Evolutionary conservation across 1,284 basidiomycete species (phyloP).

Genomic region (Chondrostereum purpureum): DNA sequence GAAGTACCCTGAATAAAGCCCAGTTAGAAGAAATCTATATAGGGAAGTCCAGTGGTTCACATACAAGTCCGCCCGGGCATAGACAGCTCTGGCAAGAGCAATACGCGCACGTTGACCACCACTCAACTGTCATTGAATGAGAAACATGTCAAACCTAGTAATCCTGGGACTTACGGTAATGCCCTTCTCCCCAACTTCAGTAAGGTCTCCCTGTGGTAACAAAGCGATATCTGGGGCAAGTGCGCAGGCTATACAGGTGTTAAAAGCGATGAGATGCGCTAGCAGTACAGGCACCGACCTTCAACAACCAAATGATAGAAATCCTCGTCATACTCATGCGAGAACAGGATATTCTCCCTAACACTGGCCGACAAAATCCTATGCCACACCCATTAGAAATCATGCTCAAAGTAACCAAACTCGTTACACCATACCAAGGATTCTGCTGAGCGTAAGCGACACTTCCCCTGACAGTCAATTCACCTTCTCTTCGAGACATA

Average conservation of each 20-base stretch:
- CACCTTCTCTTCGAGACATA: conserved; percentile 75
- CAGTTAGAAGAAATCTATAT: too few relatives aligned
- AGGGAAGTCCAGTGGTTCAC: conserved; percentile 11
- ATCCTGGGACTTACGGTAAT: conserved; percentile 36
- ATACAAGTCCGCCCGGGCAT: conserved; percentile 41
- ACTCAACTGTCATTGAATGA: conserved; percentile 26
- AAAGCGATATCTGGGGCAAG: conserved; percentile 76
- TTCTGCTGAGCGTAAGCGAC: conserved; percentile 89
- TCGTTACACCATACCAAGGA: conserved; percentile 75
- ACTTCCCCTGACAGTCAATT: conserved; percentile 63
- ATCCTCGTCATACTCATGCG: conserved; percentile 76
- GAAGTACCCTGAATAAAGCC: conserved; percentile 33
- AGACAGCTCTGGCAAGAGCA: conserved; percentile 22
- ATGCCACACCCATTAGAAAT: conserved; percentile 3
- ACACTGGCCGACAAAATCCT: conserved; percentile 83
- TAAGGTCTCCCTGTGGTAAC: conserved; percentile 67
- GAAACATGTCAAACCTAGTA: not conserved
- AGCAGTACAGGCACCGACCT: too few relatives aligned
- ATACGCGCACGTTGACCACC: conserved; percentile 62
- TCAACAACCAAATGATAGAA: conserved; percentile 75
- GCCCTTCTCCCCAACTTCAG: conserved; percentile 75
- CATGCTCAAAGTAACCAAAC: conserved; percentile 8
- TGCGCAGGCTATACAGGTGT: conserved; percentile 70
- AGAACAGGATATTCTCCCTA: conserved; percentile 87
- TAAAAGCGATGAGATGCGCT: too few relatives aligned